Percentiles rank a stretch among this genome's conserved stretches.
phyloP scores from a whole-genome alignment of 306 rosid genomes.

The Gillenia trifoliata region DNA sequence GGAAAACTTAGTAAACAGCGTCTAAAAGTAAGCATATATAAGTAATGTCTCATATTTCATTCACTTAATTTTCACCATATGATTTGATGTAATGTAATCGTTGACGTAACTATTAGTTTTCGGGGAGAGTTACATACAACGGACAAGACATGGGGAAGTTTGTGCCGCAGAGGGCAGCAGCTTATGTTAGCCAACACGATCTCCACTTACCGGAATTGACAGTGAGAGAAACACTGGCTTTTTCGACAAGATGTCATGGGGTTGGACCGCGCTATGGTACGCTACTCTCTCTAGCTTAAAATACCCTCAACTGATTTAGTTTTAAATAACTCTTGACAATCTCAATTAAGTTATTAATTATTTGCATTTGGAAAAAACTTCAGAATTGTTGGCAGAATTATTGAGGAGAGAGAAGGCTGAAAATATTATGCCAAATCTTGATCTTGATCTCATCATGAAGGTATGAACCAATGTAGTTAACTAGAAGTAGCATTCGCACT shows the following conservation, averaged over 20 bases:
- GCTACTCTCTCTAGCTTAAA: background rate
- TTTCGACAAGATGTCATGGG: constrained; percentile 59
- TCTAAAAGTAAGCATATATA: background rate
- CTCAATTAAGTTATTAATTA: background rate
- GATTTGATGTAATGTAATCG: too few species aligned
- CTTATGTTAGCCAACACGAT: constrained; percentile 47
- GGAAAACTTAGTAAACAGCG: too few species aligned
- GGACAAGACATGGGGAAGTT: too few species aligned
- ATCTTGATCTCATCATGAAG: constrained; percentile 47
- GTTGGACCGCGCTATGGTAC: constrained; percentile 52
- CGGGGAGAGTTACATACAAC: constrained; percentile 45
- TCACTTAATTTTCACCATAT: background rate
- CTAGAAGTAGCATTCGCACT: background rate
- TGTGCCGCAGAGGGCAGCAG: constrained; percentile 46
- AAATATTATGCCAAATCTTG: constrained; percentile 37
- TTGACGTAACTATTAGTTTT: constrained; percentile 21
- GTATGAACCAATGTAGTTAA: too few species aligned
- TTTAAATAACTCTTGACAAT: background rate
- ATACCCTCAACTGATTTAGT: background rate
- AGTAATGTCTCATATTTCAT: background rate
- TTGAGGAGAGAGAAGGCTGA: constrained; percentile 44
- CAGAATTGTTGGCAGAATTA: constrained; percentile 41
- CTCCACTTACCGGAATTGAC: constrained; percentile 47
- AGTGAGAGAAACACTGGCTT: constrained; percentile 50
- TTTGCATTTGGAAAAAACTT: background rate